Evolutionary conservation across 495 filamentous ascomycete genomes (phyloP), one percentile per base, ranked within the genome.

Genomic region (Podospora fimiseda): DNA sequence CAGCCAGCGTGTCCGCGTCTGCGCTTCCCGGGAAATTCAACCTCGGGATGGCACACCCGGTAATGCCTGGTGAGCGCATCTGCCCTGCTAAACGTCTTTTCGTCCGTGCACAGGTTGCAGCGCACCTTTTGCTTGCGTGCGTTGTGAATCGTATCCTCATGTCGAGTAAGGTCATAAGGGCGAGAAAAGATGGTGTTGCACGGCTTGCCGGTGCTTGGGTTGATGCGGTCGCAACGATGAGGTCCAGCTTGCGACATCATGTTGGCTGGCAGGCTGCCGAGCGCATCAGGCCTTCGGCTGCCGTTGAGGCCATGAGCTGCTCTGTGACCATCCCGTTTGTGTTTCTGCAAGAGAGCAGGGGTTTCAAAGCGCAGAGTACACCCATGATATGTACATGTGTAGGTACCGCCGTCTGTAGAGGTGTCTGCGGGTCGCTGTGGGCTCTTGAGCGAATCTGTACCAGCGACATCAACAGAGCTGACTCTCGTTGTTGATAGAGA

Each of bases 141-240:
- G 59, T 95, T 96, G 76, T 98, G 93, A 59, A 97, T 96, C 9
- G 93, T 97, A 60, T 96, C 92, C 69, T 98, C 93, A 66, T 98
- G 93, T 9, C 93, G 80, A 9, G 93, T 98, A 27, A 98, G 80
- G 71, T 98, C 93, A 79, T 98, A 98, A 27, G 92, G 91, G n/a
- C 93, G 80, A 1, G 92, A 96, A 74, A 98, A 98, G 51, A 93
- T 76, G 7, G 88, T 92, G 67, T 93, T 95, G 80, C 93, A 98
- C 2, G 92, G 89, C 72, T 96, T 96, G 49, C 88, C 88, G 3
- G 93, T 98, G 56, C 88, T 90, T 1, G 94, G 93, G 71, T 98
- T 98, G 70, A 88, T 89, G 48, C 90, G 85, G 63, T 88, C 85
- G 68, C 93, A 65, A 9, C 53, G 50, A 43, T 65, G 62, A n/a